Conservation (phyloP, 2,329 filamentous ascomycete species). For the Gliomastix tumulicola region DNA sequence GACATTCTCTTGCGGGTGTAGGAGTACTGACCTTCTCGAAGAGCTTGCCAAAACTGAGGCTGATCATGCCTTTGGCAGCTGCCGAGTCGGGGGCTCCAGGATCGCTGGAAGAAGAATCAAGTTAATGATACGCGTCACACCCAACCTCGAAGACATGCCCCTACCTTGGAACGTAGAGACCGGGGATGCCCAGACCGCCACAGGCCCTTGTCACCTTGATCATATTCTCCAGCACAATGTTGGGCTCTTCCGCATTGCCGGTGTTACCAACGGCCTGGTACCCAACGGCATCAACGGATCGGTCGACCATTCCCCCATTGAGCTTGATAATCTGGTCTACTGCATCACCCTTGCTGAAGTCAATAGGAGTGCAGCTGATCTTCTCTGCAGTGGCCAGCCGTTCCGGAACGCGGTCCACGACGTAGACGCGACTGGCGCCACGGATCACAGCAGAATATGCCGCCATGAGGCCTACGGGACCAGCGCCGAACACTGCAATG, state of each 20-base stretch:
- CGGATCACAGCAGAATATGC: conserved; percentile 56
- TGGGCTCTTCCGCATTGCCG: conserved; percentile 52
- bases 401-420: conserved; percentile 56
- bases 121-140: neutral
- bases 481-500: conserved; percentile 59
- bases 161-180: conserved; percentile 35
- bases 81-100: conserved; percentile 57
- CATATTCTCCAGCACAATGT: conserved; percentile 56
- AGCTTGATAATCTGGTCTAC: conserved; percentile 53
- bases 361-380: conserved; percentile 54
- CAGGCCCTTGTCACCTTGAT: conserved; percentile 55
- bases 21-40: conserved; percentile 51
- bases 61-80: conserved; percentile 55
- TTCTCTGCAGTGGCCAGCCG: conserved; percentile 51
- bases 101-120: conserved; percentile 23
- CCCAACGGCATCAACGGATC: conserved; percentile 58
- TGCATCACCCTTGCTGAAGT: conserved; percentile 52
- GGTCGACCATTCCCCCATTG: conserved; percentile 55
- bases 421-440: conserved; percentile 53
- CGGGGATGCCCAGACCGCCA: conserved; percentile 55
- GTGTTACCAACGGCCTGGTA: conserved; percentile 54
- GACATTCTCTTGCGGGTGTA: neutral
- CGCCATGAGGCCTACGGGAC: conserved; percentile 60
- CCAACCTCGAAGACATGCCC: neutral
- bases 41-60: conserved; percentile 59